Percentiles rank a stretch among this genome's conserved stretches.
phyloP scores from a whole-genome alignment of 176 grass and related monocot species.

The Cenchrus fungigraminus region DNA sequence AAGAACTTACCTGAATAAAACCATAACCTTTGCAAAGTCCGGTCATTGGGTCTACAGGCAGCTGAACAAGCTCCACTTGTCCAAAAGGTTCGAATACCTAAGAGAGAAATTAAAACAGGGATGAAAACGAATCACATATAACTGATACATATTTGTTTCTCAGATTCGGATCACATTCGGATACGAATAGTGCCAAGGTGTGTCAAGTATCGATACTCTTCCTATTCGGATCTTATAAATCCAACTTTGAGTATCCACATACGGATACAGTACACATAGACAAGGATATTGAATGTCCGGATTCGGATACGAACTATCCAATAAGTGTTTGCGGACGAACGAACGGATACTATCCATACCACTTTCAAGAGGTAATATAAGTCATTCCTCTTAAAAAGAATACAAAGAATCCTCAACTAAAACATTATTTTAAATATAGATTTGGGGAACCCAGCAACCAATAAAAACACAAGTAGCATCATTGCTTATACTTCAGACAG shows the following conservation, averaged over 20 bases:
- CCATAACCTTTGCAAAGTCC: slow-evolving; percentile 96
- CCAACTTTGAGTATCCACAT: too few species aligned
- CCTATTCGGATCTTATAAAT: too few species aligned
- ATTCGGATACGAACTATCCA: too few species aligned
- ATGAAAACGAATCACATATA: too few species aligned
- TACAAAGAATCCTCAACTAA: not conserved
- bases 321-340: too few species aligned
- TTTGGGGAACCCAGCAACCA: not conserved
- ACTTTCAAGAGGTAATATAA: not conserved
- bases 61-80: slow-evolving; percentile 91
- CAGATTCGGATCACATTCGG: too few species aligned
- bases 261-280: too few species aligned
- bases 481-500: not conserved
- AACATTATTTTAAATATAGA: slow-evolving; percentile 4
- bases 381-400: not conserved
- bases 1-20: slow-evolving; percentile 81
- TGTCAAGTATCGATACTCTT: too few species aligned
- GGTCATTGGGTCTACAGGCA: slow-evolving; percentile 83
- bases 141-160: too few species aligned
- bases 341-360: too few species aligned
- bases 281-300: too few species aligned
- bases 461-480: not conserved
- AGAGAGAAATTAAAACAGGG: slow-evolving; percentile 13
- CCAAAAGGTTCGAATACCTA: slow-evolving; percentile 99
- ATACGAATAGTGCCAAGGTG: too few species aligned